Base-by-base conservation (phyloP, 176 grass and related monocot genomes). In the Rhynchospora breviuscula region DNA sequence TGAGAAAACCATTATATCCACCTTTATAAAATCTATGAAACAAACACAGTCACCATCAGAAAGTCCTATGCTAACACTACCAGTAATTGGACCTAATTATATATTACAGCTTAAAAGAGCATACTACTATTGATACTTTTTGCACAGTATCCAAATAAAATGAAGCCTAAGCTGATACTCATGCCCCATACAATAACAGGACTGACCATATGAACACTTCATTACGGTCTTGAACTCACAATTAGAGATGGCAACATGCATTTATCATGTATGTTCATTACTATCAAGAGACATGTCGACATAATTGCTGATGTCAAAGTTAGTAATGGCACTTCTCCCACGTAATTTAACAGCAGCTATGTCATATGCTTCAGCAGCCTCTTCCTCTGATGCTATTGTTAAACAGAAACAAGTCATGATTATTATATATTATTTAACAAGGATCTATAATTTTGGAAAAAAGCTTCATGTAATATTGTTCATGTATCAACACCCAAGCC, bases 271-370 rank as follows among this genome's bases (percentile, higher is more conserved):
- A 9, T 87, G 84, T 86, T 86, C 73, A 88, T 82, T 87, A 87
- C 79, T 85, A 59, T 93, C 84, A 78, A 84, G 21, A 69, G 87
- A 91, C 52, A 87, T 88, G 49, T 88, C 91, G 3, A 66, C 74
- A 81, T 99, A 99, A 80, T 95, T 99, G 85, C 89, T 93, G 85
- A 92, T 81, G 71, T 99, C 97, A 89, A 99, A 99, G 86, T 99
- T 99, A 25, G 93, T 96, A 74, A 99, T 91, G 14, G 97, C 97
- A 87, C 93, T 93, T 87, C 86, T 85, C 10, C 97, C 93, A 8
- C 97, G 93, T 51, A 99, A 90, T 90, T 99, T 88, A 5, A 99
- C 93, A 48, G 91, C 97, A 65, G 93, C 97, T 69, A 93, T 92
- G 78, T 99, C 91, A 81, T 99, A 96, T 63, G 97, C 97, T 81